phyloP scores from a whole-genome alignment of 805 yeast genomes.

The Cephaloascus albidus region DNA sequence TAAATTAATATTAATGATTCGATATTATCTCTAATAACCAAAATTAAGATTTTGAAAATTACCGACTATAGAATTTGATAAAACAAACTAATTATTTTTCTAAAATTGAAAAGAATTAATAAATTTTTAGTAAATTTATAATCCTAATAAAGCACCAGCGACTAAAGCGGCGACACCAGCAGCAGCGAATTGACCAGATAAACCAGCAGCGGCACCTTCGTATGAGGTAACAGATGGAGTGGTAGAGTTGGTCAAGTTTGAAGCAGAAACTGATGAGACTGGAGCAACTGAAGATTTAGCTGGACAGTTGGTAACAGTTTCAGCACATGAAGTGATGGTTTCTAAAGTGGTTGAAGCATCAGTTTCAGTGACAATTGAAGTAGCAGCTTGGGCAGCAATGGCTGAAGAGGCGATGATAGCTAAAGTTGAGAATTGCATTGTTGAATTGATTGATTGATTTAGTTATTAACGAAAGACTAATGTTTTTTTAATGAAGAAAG shows the following conservation, averaged over 20 bases:
- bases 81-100: too few relatives aligned
- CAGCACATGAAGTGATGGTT: slow-evolving; percentile 31
- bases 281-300: slow-evolving; percentile 5
- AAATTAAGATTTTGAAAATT: too few relatives aligned
- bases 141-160: slow-evolving; percentile 24
- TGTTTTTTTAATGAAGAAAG: background rate
- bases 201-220: slow-evolving; percentile 23
- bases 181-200: slow-evolving; percentile 15
- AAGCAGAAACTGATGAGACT: slow-evolving; percentile 6
- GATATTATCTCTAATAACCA: too few relatives aligned
- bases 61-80: background rate
- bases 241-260: slow-evolving; percentile 15
- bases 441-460: slow-evolving; percentile 1
- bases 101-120: background rate
- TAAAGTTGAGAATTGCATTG: slow-evolving; percentile 26
- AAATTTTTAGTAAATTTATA: slow-evolving; percentile 10
- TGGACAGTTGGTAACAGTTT: slow-evolving; percentile 34
- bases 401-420: slow-evolving; percentile 17
- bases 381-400: slow-evolving; percentile 15
- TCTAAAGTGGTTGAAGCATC: slow-evolving; percentile 23
- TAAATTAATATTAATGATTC: too few relatives aligned
- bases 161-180: slow-evolving; percentile 19
- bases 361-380: slow-evolving; percentile 20
- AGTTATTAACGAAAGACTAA: background rate
- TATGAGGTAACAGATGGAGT: slow-evolving; percentile 4